phyloP scores from a whole-genome alignment of 129 eudicot genomes.

The Ambrosia trifida region DNA sequence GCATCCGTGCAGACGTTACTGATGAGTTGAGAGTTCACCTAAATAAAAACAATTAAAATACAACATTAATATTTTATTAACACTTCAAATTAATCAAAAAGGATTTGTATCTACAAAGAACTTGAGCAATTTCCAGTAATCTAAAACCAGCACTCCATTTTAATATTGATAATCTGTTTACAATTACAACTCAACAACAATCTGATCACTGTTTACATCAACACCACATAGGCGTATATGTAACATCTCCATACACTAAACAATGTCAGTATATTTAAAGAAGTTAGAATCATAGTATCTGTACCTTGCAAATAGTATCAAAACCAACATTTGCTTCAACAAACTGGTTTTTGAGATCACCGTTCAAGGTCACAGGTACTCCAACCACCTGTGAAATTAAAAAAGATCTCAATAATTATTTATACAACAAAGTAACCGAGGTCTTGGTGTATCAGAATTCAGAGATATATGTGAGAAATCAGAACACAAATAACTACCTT shows the following conservation, averaged over 20 bases:
- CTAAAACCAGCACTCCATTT: constrained; percentile 4
- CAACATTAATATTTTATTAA: background rate
- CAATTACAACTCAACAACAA: background rate
- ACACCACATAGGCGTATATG: background rate
- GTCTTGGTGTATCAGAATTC: constrained; percentile 12
- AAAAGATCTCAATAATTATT: constrained; percentile 5
- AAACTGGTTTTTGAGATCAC: constrained; percentile 97
- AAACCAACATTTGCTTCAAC: constrained; percentile 97
- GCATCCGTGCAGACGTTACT: constrained; percentile 99
- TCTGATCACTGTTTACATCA: constrained; percentile 6
- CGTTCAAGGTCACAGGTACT: constrained; percentile 95
- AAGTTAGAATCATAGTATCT: background rate
- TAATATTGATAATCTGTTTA: background rate
- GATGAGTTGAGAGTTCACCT: constrained; percentile 96
- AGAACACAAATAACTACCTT: constrained; percentile 45
- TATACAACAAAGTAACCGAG: constrained; percentile 2
- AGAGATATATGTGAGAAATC: background rate
- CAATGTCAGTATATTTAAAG: background rate
- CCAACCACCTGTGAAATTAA: constrained; percentile 76
- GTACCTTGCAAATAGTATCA: constrained; percentile 98
- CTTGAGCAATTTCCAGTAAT: constrained; percentile 3
- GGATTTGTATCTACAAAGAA: background rate
- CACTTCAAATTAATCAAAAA: background rate
- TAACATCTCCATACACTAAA: background rate
- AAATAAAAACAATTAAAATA: background rate